Evolutionary conservation across 257 asterid genomes (phyloP).

Genomic region (Scutellaria galericulata): DNA sequence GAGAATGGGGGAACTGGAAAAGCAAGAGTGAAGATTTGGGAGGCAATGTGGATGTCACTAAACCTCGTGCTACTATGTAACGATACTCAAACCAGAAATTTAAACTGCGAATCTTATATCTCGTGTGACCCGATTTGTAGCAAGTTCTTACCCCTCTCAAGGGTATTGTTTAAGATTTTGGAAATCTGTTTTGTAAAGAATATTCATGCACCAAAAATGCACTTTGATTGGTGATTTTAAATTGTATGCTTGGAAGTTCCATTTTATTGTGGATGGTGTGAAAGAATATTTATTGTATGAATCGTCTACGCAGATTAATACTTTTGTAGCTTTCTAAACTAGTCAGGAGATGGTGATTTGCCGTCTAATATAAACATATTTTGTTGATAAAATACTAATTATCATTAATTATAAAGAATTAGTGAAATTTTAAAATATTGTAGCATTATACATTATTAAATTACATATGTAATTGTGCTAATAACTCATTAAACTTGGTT

Average conservation of each 20-base stretch:
- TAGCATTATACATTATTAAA: too few relatives aligned
- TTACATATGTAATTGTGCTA: too few relatives aligned
- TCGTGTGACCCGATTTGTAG: not conserved
- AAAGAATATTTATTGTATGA: not conserved
- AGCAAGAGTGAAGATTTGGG: constrained; percentile 59
- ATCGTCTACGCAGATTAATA: too few relatives aligned
- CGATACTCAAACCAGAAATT: not conserved
- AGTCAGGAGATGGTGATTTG: too few relatives aligned
- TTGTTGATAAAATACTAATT: too few relatives aligned
- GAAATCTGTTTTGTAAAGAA: constrained; percentile 34
- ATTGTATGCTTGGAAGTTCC: constrained; percentile 8
- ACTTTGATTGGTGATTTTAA: constrained; percentile 7
- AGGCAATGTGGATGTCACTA: not conserved
- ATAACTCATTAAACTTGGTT: too few relatives aligned
- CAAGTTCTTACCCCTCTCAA: not conserved
- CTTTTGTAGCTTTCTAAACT: too few relatives aligned
- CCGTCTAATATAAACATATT: too few relatives aligned
- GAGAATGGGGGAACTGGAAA: constrained; percentile 96
- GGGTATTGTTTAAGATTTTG: not conserved
- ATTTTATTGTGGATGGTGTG: not conserved
- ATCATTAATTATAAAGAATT: too few relatives aligned
- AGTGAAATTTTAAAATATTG: too few relatives aligned
- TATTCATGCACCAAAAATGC: constrained; percentile 15
- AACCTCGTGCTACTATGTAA: not conserved
- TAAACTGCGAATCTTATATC: not conserved